Evolutionary conservation across 176 grass and related monocot genomes (phyloP).

Genomic region (Luzula sylvatica): DNA sequence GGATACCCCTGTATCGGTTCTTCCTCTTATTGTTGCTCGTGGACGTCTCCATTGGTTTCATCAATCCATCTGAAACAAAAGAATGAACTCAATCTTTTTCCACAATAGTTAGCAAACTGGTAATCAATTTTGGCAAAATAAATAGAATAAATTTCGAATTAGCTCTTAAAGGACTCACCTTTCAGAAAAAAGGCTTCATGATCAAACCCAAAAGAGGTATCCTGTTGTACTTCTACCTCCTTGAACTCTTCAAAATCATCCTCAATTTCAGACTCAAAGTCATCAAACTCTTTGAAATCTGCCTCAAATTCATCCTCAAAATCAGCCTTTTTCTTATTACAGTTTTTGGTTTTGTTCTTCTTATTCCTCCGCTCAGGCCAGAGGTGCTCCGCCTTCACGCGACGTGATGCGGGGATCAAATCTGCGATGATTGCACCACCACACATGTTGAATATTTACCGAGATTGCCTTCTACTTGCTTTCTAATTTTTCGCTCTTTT

Average conservation of each 20-base stretch:
- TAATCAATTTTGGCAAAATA: not conserved
- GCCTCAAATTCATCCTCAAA: slow-evolving; percentile 31
- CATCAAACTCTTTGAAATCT: slow-evolving; percentile 37
- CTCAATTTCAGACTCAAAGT: slow-evolving; percentile 16
- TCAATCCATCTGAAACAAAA: slow-evolving; percentile 13
- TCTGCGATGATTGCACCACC: slow-evolving; percentile 29
- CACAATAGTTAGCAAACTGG: not conserved
- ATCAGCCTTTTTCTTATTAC: slow-evolving; percentile 8
- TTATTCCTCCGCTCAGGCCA: slow-evolving; percentile 24
- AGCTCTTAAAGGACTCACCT: slow-evolving; percentile 5
- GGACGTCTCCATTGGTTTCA: slow-evolving; percentile 13
- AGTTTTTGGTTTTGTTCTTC: slow-evolving; percentile 15
- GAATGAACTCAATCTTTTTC: not conserved
- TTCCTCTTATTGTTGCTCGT: slow-evolving; percentile 34
- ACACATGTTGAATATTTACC: slow-evolving; percentile 11
- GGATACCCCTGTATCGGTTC: slow-evolving; percentile 42
- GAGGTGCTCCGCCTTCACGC: slow-evolving; percentile 17
- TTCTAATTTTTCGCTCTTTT: not conserved
- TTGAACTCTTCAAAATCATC: slow-evolving; percentile 17
- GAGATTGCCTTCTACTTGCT: not conserved
- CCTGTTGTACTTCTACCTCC: slow-evolving; percentile 23
- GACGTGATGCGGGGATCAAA: slow-evolving; percentile 14
- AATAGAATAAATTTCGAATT: not conserved
- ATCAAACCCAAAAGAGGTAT: slow-evolving; percentile 3
- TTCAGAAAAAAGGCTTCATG: slow-evolving; percentile 9